Evolutionary conservation across 2,329 filamentous ascomycete species (phyloP).

Genomic region (Alternaria sp.): DNA sequence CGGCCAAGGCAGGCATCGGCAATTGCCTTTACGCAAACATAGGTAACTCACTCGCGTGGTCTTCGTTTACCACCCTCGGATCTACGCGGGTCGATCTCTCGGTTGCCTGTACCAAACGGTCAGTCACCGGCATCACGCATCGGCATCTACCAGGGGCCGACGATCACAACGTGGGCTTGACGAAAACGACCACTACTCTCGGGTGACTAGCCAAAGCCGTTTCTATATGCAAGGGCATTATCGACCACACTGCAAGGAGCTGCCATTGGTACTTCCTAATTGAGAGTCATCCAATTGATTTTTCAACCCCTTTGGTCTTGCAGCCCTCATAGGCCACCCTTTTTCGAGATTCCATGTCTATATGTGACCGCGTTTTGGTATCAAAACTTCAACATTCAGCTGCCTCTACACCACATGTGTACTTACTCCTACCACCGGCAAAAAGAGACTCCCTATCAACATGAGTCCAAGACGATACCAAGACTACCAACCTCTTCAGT

Average conservation of each 20-base stretch:
- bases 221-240: background rate
- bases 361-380: background rate
- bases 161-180: background rate
- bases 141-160: background rate
- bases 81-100: background rate
- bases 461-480: background rate
- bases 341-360: background rate
- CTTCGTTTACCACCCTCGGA: background rate
- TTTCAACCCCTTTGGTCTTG: background rate
- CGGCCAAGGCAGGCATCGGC: background rate
- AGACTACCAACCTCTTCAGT: background rate
- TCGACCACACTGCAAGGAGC: background rate
- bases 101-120: constrained; percentile 5
- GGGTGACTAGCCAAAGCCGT: background rate
- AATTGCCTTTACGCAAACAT: background rate
- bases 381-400: background rate
- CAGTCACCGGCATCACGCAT: constrained; percentile 4
- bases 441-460: background rate
- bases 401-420: background rate
- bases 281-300: background rate
- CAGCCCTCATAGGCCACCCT: background rate
- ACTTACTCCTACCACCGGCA: background rate
- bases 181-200: background rate
- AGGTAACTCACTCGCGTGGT: background rate
- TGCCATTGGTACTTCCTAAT: background rate